Evolutionary conservation across 305 asterid species (phyloP).

Genomic region (Fraxinus dipetala): DNA sequence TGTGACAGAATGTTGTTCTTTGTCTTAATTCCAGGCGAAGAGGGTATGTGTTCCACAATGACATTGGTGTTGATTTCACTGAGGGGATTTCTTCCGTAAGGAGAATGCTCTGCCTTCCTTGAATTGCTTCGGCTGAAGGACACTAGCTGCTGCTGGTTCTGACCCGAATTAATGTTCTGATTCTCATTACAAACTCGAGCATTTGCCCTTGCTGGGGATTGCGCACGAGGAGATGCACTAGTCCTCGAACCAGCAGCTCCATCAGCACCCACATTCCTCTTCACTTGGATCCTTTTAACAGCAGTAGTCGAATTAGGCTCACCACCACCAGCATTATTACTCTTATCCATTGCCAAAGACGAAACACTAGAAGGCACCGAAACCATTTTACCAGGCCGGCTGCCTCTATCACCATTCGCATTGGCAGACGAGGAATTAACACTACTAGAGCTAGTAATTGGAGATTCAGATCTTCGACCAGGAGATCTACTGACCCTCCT

Average conservation of each 20-base stretch:
- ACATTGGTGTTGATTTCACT: constrained; percentile 67
- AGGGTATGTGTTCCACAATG: constrained; percentile 24
- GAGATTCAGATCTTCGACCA: constrained; percentile 87
- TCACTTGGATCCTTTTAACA: constrained; percentile 75
- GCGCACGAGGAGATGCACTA: constrained; percentile 73
- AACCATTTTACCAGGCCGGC: constrained; percentile 81
- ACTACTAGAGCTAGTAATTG: constrained; percentile 30
- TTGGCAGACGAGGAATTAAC: constrained; percentile 29
- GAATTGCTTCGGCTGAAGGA: constrained; percentile 91
- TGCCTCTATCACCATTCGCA: constrained; percentile 23
- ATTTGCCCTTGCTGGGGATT: constrained; percentile 70
- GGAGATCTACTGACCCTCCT: constrained; percentile 95
- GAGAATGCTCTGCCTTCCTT: constrained; percentile 78
- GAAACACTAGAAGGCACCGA: constrained; percentile 83
- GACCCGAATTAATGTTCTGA: constrained; percentile 22
- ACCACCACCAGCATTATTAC: constrained; percentile 32
- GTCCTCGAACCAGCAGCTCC: constrained; percentile 34
- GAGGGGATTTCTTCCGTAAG: constrained; percentile 74
- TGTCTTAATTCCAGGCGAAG: constrained; percentile 22
- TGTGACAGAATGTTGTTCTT: constrained; percentile 37
- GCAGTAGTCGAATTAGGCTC: constrained; percentile 30
- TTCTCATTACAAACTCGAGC: constrained; percentile 38
- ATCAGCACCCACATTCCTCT: constrained; percentile 60
- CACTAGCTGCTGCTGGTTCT: constrained; percentile 46
- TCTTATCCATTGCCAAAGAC: constrained; percentile 52